Conservation (phyloP, 208 protist genomes). For the Trypanosoma brucei region DNA sequence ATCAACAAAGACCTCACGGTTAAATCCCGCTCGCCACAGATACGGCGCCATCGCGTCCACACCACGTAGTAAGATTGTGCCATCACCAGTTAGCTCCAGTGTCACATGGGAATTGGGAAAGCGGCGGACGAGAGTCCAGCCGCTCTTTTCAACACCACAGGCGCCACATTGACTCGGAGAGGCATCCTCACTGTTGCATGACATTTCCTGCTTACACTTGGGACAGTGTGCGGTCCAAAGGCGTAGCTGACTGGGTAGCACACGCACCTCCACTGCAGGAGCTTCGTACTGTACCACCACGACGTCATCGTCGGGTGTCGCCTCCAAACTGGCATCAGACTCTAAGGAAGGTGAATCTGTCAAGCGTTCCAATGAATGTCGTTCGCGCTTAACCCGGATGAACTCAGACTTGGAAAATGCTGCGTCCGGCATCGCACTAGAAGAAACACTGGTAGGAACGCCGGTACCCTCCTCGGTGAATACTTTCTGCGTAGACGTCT, state of each 20-base stretch:
- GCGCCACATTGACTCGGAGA: constrained; percentile 31
- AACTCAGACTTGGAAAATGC: background rate
- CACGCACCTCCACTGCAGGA: constrained; percentile 23
- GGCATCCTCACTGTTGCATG: constrained; percentile 54
- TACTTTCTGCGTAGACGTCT: background rate
- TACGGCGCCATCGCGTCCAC: constrained; percentile 68
- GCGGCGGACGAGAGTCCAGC: constrained; percentile 61
- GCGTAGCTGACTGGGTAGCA: constrained; percentile 63
- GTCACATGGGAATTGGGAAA: constrained; percentile 41
- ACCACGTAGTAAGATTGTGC: constrained; percentile 64
- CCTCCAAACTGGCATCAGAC: constrained; percentile 8
- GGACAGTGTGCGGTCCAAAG: constrained; percentile 76
- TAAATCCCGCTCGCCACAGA: constrained; percentile 70
- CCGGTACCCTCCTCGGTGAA: background rate
- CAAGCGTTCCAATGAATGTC: constrained; percentile 4
- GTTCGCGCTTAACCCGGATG: constrained; percentile 12
- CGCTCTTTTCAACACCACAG: constrained; percentile 34
- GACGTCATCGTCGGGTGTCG: constrained; percentile 46
- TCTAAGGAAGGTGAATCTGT: constrained; percentile 5
- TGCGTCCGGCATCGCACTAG: background rate
- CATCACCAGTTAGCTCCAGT: constrained; percentile 78
- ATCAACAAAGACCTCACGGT: constrained; percentile 44
- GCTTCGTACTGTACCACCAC: constrained; percentile 65
- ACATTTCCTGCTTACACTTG: constrained; percentile 32
- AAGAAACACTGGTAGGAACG: background rate